Evolutionary conservation across 2,329 filamentous ascomycete genomes (phyloP).

Genomic region (Lachnellula occidentalis): DNA sequence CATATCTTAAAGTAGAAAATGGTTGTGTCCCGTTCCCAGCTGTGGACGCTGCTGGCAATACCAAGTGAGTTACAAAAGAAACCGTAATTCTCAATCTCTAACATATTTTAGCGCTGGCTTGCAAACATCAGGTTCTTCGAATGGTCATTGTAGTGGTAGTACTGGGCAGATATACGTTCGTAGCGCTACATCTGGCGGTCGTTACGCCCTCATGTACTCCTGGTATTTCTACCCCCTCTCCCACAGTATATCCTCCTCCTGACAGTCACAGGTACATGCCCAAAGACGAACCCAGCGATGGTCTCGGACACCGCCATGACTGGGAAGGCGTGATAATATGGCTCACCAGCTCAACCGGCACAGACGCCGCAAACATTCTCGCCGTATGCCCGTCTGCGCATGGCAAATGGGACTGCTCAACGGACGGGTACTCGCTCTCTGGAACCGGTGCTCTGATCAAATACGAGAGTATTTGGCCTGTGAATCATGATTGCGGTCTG

Average conservation of each 20-base stretch:
- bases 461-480: slow-evolving; percentile 43
- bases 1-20: slow-evolving; percentile 47
- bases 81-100: not conserved
- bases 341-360: slow-evolving; percentile 35
- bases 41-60: slow-evolving; percentile 52
- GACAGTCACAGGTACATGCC: slow-evolving; percentile 41
- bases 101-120: slow-evolving; percentile 22
- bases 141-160: slow-evolving; percentile 37
- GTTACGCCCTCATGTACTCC: slow-evolving; percentile 46
- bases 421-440: slow-evolving; percentile 34
- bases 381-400: slow-evolving; percentile 49
- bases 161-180: slow-evolving; percentile 48
- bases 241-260: not conserved
- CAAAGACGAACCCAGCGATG: slow-evolving; percentile 37
- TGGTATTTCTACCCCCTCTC: slow-evolving; percentile 38
- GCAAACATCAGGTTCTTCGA: slow-evolving; percentile 33
- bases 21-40: slow-evolving; percentile 60
- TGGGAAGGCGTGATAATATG: slow-evolving; percentile 52
- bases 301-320: slow-evolving; percentile 47
- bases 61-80: slow-evolving; percentile 38
- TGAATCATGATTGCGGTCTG: slow-evolving; percentile 38
- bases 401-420: slow-evolving; percentile 42
- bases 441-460: slow-evolving; percentile 41
- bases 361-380: slow-evolving; percentile 34
- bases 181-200: slow-evolving; percentile 34